Base-by-base conservation (phyloP, 805 yeast species). In the Metschnikowia lochheadii region DNA sequence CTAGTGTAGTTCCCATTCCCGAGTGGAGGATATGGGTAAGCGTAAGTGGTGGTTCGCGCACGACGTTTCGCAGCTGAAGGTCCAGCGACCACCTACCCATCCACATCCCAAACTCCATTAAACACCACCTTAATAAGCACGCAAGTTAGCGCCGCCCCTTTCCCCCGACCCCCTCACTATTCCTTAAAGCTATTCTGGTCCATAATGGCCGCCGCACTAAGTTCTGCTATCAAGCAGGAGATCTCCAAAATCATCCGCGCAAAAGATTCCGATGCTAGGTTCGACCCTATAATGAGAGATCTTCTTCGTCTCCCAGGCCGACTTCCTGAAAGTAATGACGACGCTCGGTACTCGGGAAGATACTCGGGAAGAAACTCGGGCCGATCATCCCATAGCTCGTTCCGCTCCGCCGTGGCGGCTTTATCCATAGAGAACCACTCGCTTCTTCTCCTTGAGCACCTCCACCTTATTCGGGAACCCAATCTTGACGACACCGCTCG, bases 241-340 rank as follows among this genome's bases (percentile, higher is more conserved):
- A 40, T 49, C 14, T 46, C 52, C 11, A 39, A 48, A 20, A 37
- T 48, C 23, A 41, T 44, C 15, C 14, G 51, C 14, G 53, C 49
- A 10, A 44, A 48, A 3, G 29, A 23, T 13, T 34, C 40, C 5
- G 49, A 53, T 6, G 49, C 52, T 15, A 44, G 38, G 14, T 49
- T 44, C 20, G 76, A 71, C 52, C 74, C 72, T n/a, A 67, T 69
- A 10, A 49, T 64, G 33, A 49, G 56, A 18, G 72, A 68, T 44
- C 59, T 72, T 41, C 56, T 63, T 61, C 71, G 68, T 45, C 54
- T 71, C 26, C 59, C 45, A 20, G 53, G 55, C 40, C 42, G 50
- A 11, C 26, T 48, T 3, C 6, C 13, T 2, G 43, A 49, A 46
- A 1, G 5, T 8, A 43, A 51, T 55, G 21, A 41, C 37, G 14